A percentile compares a stretch with the other conserved stretches of the same genome.
Conservation (phyloP, 805 yeast genomes). For the Myxozyma kluyveri region DNA sequence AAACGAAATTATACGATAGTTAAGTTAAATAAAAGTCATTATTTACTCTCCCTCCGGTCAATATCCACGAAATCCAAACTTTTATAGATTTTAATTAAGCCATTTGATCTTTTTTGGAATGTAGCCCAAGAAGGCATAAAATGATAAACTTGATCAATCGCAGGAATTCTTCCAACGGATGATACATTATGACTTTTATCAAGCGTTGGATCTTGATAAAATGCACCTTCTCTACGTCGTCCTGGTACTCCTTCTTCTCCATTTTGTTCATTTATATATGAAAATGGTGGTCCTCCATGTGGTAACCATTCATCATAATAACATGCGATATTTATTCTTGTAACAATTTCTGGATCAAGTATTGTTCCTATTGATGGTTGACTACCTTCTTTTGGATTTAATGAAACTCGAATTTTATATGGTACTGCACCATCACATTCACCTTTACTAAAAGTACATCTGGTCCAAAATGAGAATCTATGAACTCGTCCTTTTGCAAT, state of each 20-base stretch:
- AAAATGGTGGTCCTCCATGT: background rate
- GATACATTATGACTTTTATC: background rate
- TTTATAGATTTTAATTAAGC: conserved; percentile 59
- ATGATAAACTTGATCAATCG: conserved; percentile 64
- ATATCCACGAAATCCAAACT: conserved; percentile 40
- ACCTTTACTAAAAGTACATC: conserved; percentile 11
- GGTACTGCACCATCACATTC: conserved; percentile 13
- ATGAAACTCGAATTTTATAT: conserved; percentile 3
- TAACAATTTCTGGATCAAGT: conserved; percentile 1
- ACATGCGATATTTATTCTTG: conserved; percentile 48
- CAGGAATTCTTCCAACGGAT: conserved; percentile 56
- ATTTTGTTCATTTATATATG: background rate
- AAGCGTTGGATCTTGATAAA: background rate
- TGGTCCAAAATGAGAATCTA: conserved; percentile 15
- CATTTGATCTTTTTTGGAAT: conserved; percentile 61
- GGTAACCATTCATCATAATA: conserved; percentile 71
- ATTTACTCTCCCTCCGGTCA: conserved; percentile 71
- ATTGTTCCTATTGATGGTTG: background rate
- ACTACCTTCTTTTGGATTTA: background rate
- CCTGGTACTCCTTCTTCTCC: background rate
- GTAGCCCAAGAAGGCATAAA: conserved; percentile 66
- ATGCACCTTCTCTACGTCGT: background rate
- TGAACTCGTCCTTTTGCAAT: background rate
- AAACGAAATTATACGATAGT: no score
- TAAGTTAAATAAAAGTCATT: no score